Evolutionary conservation across 768 basidiomycete genomes (phyloP), one percentile per base, ranked within the genome.

Genomic region (Scleroderma bovista): DNA sequence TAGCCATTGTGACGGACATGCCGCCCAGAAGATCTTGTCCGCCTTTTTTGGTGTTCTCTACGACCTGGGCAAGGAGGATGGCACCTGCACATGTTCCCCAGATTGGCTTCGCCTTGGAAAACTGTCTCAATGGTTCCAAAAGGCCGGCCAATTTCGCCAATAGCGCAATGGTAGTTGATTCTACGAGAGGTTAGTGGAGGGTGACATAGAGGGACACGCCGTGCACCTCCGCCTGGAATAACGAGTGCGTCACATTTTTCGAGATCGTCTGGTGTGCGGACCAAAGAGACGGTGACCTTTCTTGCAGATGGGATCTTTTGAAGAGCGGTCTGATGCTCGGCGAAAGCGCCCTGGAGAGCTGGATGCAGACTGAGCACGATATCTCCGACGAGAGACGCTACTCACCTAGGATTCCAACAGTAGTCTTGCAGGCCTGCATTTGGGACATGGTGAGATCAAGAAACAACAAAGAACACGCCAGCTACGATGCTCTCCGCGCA

Each of bases 1-100:
- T 78, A 47, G 80, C 84, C 29, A 93, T 84, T 5, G 79, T 81
- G 53, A 95, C 76, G 4, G 83, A 80, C 60, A 96, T 79, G 8
- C 86, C 92, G 26, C 84, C 84, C 11, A 95, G 69, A 13, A 93
- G 75, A 57, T 93, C 88, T 65, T 95, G 93, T 1, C 92, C 92
- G 26, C 88, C 89, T 59, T 83, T 84, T 72, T 92, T 93, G 3
- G 83, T 79, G 39, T 86, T 85, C 39, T 84, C 80, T 3, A 91
- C 79, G 12, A 75, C 69, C 54, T 84, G 75, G 2, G 93, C 79
- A 41, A 97, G 78, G 17, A 97, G 72, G 47, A 97, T 96, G 36
- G 93, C 93, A 11, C 95, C 94, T 0, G 94, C 94, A 67, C 94
- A 98, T 0, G 93, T 96, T 3, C 94, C 94, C 93, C 93, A 98